Base-by-base conservation (phyloP, 768 basidiomycete species). In the Lactarius pseudohatsudake region DNA sequence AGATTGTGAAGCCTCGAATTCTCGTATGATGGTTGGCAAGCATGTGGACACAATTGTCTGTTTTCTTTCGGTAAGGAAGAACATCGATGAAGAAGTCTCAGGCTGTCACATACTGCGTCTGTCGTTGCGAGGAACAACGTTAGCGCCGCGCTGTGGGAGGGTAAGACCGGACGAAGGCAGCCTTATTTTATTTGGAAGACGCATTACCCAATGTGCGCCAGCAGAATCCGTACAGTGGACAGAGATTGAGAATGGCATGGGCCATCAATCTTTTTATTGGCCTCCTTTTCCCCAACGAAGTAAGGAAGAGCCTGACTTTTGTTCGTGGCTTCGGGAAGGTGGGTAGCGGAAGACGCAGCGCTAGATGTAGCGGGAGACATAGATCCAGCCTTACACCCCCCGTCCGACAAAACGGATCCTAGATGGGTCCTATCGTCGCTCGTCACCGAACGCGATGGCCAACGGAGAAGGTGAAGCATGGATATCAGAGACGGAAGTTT, bases 101-200 rank as follows among this genome's bases (percentile, higher is more conserved):
- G 26, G 50, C 13, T 60, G 63, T 41, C 66, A 76, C 87, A 68
- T 73, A 93, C 92, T 59, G 90, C 85, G 75, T 94, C 92, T 6
- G 92, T 94, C 13, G 92, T 94, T 3, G 92, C 92, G 13, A 94
- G 85, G 75, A 94, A 94, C 63, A 94, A 75, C 11, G 91, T 82
- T 76, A 94, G 75, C 5, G 90, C 91, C 43, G 90, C 89, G 56
- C 92, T 93, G 73, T 34, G 65, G 58, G 36, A 28, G 41, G 32
- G 53, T 65, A 45, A 64, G 66, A 56, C 20, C 34, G 18, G 50
- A 56, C 59, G 57, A 40, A 69, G n/a, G 20, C 32, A 41, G 45
- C 43, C 30, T 18, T 26, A 57, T 34, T 40, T 65, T 54, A 45
- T 41, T 34, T 55, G 20, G 28, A 57, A 64, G 43, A 58, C 18